Evolutionary conservation across 148 eudicot genomes (phyloP).

Genomic region (Nepenthes mirabilis): DNA sequence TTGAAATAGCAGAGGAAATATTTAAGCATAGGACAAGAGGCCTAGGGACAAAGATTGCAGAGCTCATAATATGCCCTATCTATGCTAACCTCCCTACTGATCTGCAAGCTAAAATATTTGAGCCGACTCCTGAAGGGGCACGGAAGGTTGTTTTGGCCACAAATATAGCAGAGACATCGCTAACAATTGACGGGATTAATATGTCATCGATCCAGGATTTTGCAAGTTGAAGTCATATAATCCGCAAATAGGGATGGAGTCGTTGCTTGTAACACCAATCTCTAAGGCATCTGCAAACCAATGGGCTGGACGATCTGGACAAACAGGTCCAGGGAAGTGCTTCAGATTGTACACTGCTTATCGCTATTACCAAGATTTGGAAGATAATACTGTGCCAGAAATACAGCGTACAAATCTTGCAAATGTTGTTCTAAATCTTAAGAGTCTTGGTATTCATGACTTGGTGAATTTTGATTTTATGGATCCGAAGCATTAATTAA

Average conservation of each 20-base stretch:
- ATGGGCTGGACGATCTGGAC: conserved; percentile 60
- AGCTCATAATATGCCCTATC: conserved; percentile 51
- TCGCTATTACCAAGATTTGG: conserved; percentile 40
- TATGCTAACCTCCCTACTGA: conserved; percentile 62
- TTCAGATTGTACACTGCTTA: conserved; percentile 45
- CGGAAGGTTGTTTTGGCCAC: conserved; percentile 64
- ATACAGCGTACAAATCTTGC: conserved; percentile 43
- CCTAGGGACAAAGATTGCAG: conserved; percentile 19
- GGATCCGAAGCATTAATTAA: conserved; percentile 36
- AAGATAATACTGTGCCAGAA: conserved; percentile 34
- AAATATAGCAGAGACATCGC: conserved; percentile 73
- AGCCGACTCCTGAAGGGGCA: conserved; percentile 46
- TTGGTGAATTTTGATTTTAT: conserved; percentile 35
- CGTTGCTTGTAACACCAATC: conserved; percentile 45
- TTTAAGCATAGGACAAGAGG: conserved; percentile 30
- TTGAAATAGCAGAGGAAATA: conserved; percentile 49
- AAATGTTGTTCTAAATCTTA: conserved; percentile 36
- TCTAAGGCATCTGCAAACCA: conserved; percentile 64
- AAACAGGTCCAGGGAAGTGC: conserved; percentile 67
- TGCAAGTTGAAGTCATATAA: conserved; percentile 30
- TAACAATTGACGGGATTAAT: conserved; percentile 64
- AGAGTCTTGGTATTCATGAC: conserved; percentile 36
- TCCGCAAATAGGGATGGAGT: conserved; percentile 36
- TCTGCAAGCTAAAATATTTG: conserved; percentile 53
- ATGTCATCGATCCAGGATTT: conserved; percentile 52